Evolutionary conservation across 805 yeast genomes (phyloP), one percentile per base, ranked within the genome.

Genomic region (Wickerhamomyces kurtzmanii): DNA sequence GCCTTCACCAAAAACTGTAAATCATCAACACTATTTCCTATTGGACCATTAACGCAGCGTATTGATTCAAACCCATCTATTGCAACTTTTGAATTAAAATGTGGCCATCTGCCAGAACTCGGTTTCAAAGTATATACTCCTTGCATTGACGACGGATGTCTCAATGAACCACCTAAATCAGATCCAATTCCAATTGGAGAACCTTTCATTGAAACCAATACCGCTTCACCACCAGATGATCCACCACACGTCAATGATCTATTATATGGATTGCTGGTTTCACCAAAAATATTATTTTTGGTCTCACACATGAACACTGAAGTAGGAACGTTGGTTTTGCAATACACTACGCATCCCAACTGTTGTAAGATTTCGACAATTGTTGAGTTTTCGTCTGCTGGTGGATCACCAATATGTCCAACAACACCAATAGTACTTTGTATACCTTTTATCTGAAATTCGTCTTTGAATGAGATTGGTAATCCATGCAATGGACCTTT

Each of bases 401-500:
- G 53, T 23, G 53, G 59, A 21, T 53, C 39, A 24, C 45, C 51
- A 12, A 57, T 38, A 39, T 51, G 54, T 15, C 55, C 51, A 22
- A 59, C 61, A 29, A 59, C 57, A 3, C 75, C 78, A 30, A 65
- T 43, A 10, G 68, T 51, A 6, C 74, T 53, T 5, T 60, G 65
- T 13, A 57, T 51, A 5, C 71, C 75, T 26, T 48, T 48, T 24
- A 71, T 39, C 26, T 43, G 37, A 13, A 39, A 28, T 17, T 45
- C 43, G 27, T 45, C 75, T 33, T 75, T 75, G 29, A 75, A 55
- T 1, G 79, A 70, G 19, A 75, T 53, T 5, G 84, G 84, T 14
- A 75, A 47, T 1, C 84, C 84, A 40, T 75, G 84, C 24, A 75
- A 57, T 3, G 79, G 76, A 17, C 84, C 84, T 23, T 68, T 44